phyloP scores from a whole-genome alignment of 169 alveolate species.

The Cryptosporidium ubiquitum region DNA sequence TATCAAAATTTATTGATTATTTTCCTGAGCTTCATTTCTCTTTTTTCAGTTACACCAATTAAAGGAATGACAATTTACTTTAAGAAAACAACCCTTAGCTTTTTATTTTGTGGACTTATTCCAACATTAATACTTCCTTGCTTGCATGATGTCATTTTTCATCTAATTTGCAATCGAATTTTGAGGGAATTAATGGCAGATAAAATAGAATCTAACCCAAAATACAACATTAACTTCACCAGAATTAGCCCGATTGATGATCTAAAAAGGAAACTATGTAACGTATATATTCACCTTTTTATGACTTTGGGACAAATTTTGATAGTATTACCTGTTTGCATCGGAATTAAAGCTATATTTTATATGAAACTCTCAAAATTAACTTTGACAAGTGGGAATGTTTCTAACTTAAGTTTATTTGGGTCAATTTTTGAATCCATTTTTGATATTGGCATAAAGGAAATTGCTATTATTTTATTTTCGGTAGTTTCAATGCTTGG shows the following conservation, averaged over 20 bases:
- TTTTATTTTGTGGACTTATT: neutral
- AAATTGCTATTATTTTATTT: neutral
- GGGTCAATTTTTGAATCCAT: neutral
- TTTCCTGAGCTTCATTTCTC: slow-evolving; percentile 10
- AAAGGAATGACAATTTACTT: neutral
- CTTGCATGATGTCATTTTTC: slow-evolving; percentile 48
- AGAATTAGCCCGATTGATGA: neutral
- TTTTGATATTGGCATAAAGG: slow-evolving; percentile 23
- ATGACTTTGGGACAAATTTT: slow-evolving; percentile 68
- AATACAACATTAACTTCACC: neutral
- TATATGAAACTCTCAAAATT: neutral
- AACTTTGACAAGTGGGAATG: neutral
- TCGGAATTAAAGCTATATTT: neutral
- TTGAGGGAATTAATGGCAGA: slow-evolving; percentile 8
- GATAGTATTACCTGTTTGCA: slow-evolving; percentile 34
- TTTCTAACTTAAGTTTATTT: neutral
- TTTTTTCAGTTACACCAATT: slow-evolving; percentile 37
- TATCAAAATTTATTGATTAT: neutral
- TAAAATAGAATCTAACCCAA: neutral
- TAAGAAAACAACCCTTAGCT: neutral
- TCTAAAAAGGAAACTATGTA: slow-evolving; percentile 24
- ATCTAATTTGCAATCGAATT: slow-evolving; percentile 30
- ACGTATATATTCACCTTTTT: slow-evolving; percentile 41
- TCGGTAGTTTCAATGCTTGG: slow-evolving; percentile 66
- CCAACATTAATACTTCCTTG: slow-evolving; percentile 35